phyloP scores from a whole-genome alignment of 257 asterid genomes.

The Solanum pimpinellifolium region DNA sequence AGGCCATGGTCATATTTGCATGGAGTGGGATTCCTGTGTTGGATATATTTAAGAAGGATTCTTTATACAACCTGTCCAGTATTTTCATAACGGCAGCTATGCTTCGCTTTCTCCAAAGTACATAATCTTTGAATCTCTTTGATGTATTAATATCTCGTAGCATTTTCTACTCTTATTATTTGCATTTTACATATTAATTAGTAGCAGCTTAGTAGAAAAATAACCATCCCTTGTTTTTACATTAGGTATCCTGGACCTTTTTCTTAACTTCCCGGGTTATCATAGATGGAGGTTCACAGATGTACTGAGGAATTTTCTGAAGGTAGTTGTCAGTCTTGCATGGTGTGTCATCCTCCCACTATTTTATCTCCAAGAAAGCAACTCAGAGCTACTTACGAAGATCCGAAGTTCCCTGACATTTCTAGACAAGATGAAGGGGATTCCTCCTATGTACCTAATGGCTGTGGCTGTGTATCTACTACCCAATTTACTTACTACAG shows the following conservation, averaged over 20 bases:
- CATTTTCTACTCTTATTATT: neutral
- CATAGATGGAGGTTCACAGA: conserved; percentile 77
- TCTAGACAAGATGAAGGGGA: conserved; percentile 65
- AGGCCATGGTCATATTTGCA: conserved; percentile 70
- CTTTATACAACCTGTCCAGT: conserved; percentile 56
- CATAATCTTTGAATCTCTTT: neutral
- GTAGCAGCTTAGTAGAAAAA: conserved; percentile 2
- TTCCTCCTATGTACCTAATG: conserved; percentile 79
- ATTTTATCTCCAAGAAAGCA: conserved; percentile 48
- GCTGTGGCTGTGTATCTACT: conserved; percentile 67
- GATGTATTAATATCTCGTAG: neutral
- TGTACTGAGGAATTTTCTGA: conserved; percentile 63
- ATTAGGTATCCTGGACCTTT: conserved; percentile 71
- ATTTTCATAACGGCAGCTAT: conserved; percentile 84
- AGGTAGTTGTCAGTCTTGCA: conserved; percentile 69
- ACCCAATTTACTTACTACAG: conserved; percentile 67
- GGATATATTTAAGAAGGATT: conserved; percentile 46
- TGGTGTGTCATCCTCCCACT: conserved; percentile 78
- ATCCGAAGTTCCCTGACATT: conserved; percentile 36
- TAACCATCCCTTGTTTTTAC: conserved; percentile 8
- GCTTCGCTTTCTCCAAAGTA: conserved; percentile 92
- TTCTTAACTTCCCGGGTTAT: conserved; percentile 86
- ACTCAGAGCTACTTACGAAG: conserved; percentile 26
- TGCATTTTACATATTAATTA: neutral
- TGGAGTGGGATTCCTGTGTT: conserved; percentile 61